Evolutionary conservation across 805 yeast species (phyloP).

Genomic region (Hanseniaspora lachancei): DNA sequence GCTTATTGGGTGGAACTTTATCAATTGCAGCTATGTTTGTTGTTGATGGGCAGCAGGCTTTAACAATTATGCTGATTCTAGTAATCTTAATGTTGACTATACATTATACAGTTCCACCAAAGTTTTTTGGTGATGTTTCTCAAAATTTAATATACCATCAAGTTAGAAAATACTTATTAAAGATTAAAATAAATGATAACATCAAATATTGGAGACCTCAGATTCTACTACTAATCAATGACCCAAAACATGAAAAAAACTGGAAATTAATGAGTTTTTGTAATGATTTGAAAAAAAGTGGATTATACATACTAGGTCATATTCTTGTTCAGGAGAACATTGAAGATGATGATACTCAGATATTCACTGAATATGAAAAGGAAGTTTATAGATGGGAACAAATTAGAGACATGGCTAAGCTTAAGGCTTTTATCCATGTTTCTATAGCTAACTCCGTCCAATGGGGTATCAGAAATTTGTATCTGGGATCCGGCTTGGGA

Average conservation of each 20-base stretch:
- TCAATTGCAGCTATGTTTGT: constrained; percentile 81
- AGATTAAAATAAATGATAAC: constrained; percentile 75
- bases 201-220: constrained; percentile 99
- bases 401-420: constrained; percentile 58
- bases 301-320: constrained; percentile 83
- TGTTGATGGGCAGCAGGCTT: constrained; percentile 84
- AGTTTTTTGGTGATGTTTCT: constrained; percentile 96
- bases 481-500: constrained; percentile 89
- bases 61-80: constrained; percentile 55
- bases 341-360: constrained; percentile 31
- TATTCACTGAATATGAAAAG: constrained; percentile 54
- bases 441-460: constrained; percentile 75
- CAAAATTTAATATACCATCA: constrained; percentile 92
- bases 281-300: constrained; percentile 90
- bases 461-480: constrained; percentile 93
- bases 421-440: constrained; percentile 90
- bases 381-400: constrained; percentile 76
- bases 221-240: constrained; percentile 71
- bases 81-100: constrained; percentile 58
- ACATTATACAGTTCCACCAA: constrained; percentile 86
- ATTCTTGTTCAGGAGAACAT: constrained; percentile 33
- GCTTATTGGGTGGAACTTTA: constrained; percentile 55
- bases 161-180: constrained; percentile 68
- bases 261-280: constrained; percentile 90
- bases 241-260: constrained; percentile 58